Base-by-base conservation (phyloP, 148 eudicot species). In the Rhododendron ovatum region DNA sequence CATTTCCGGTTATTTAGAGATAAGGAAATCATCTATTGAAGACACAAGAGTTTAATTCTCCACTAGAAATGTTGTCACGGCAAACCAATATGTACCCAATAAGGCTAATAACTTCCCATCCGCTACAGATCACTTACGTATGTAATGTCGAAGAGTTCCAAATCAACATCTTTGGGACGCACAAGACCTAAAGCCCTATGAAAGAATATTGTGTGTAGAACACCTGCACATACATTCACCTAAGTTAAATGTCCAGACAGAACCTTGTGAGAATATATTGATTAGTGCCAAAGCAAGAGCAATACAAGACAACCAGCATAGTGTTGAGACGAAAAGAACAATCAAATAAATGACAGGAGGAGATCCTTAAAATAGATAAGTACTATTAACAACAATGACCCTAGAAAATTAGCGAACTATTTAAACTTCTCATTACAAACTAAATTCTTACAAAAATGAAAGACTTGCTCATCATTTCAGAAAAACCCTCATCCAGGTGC, bases 101-200 rank as follows among this genome's bases (percentile, higher is more conserved):
- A 37, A 84, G 33, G 26, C 53, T 35, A 77, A 50, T 4, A 76
- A 57, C 55, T 43, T 24, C 22, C 33, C 5, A 84, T 39, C 20
- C 26, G 35, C 33, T 22, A 71, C 57, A 87, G 53, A 84, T 0
- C n/a, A 91, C 92, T 95, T 88, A 97, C 99, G 88, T 97, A 97
- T 59, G 99, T 97, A 48, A 97, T 93, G 83, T 97, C 99, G 82
- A 95, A 97, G 78, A 97, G 97, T 87, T 97, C 96, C 95, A 95
- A 87, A 89, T 97, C 98, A 71, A 94, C 86, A 75, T 97, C 99
- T 89, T 93, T 97, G 47, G 98, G 99, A 74, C 96, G 91, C 84
- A 92, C 91, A 61, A 92, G 90, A 51, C 94, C 94, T 87, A 87
- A 89, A 87, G 98, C 98, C 86, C 99, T 93, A 87, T 95, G 98